Percentiles rank a stretch among this genome's conserved stretches.
Evolutionary conservation across 495 filamentous ascomycete species (phyloP).

Genomic region (Daldinia childiae): DNA sequence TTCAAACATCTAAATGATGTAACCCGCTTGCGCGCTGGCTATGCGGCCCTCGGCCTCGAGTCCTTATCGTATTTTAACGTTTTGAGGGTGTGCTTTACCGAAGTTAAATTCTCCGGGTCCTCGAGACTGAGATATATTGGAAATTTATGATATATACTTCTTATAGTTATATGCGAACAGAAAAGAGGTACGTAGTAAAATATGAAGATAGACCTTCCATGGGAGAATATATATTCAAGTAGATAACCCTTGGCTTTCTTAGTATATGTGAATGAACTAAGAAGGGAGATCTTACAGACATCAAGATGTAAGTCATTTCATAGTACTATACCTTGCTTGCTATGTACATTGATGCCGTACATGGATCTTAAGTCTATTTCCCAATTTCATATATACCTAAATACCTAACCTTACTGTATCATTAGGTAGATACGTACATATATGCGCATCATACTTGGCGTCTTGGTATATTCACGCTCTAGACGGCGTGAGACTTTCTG

Average conservation of each 20-base stretch:
- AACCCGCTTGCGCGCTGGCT: conserved; percentile 13
- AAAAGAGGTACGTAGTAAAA: neutral
- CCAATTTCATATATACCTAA: conserved; percentile 1
- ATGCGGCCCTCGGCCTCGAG: conserved; percentile 21
- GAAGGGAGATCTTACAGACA: neutral
- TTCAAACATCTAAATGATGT: conserved; percentile 11
- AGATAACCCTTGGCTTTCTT: neutral
- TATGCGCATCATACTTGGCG: conserved; percentile 9
- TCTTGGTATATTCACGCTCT: conserved; percentile 1
- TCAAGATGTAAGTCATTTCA: neutral
- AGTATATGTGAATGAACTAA: neutral
- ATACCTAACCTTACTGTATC: conserved; percentile 16
- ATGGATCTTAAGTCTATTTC: neutral
- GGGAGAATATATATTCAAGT: neutral
- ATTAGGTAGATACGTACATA: conserved; percentile 4
- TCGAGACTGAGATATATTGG: conserved; percentile 4
- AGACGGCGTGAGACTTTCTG: neutral
- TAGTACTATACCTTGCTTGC: neutral
- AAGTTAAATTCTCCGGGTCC: conserved; percentile 23
- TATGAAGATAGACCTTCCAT: neutral
- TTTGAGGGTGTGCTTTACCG: neutral
- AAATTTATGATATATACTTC: neutral
- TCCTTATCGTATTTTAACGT: conserved; percentile 23
- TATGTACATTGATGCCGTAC: neutral
- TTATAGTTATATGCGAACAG: too few relatives aligned